These are phyloP conservation scores for Ambrosia artemisiifolia DNA, from an alignment of 129 eudicot species.

Conservation along the genomic window DNA sequence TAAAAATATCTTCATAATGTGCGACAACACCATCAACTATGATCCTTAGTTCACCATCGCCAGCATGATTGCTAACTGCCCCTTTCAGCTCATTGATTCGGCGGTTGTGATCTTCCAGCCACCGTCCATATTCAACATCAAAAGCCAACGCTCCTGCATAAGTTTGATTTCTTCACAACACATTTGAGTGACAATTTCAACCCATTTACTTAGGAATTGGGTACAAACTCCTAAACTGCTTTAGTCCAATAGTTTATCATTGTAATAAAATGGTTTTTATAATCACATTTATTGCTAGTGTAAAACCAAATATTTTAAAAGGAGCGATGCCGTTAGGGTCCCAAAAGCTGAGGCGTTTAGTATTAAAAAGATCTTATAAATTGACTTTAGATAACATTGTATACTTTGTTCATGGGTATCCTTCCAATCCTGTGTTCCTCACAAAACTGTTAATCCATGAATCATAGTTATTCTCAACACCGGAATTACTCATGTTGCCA, in stretches of 20 bases:
- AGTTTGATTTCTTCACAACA: slow-evolving; percentile 1
- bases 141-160: slow-evolving; percentile 81
- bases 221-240: too few species aligned
- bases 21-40: slow-evolving; percentile 76
- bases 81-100: slow-evolving; percentile 78
- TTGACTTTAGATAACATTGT: too few species aligned
- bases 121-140: slow-evolving; percentile 88
- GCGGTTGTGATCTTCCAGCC: slow-evolving; percentile 87
- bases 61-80: slow-evolving; percentile 90
- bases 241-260: too few species aligned
- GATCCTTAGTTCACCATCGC: slow-evolving; percentile 87
- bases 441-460: too few species aligned
- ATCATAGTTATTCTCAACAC: not conserved
- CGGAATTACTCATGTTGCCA: not conserved
- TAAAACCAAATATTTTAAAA: too few species aligned
- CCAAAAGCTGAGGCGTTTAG: too few species aligned
- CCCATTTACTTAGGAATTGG: not conserved
- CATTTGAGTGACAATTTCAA: not conserved
- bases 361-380: too few species aligned
- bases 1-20: slow-evolving; percentile 77
- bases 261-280: not conserved
- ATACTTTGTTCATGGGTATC: too few species aligned
- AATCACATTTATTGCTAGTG: not conserved
- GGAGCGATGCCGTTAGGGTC: too few species aligned
- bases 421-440: too few species aligned